phyloP scores from a whole-genome alignment of 768 basidiomycete species.

The Lentinula edodes region DNA sequence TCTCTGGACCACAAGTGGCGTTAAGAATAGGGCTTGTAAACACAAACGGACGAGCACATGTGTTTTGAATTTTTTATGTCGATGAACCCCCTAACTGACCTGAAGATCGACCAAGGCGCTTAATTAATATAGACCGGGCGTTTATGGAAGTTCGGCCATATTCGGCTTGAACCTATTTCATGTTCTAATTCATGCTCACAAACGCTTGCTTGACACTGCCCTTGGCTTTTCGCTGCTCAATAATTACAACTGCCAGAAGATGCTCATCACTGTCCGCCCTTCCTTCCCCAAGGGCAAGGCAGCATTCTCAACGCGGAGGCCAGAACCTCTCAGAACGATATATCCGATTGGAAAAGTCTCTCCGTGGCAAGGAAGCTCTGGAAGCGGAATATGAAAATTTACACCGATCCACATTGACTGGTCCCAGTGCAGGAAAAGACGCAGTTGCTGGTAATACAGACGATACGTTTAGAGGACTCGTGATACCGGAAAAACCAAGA shows the following conservation, averaged over 20 bases:
- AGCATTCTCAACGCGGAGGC: constrained; percentile 34
- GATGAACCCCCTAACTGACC: no score
- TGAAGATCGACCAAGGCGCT: no score
- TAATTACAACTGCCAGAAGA: background rate
- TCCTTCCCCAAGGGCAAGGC: background rate
- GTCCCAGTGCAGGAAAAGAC: background rate
- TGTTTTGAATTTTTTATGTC: no score
- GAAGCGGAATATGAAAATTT: constrained; percentile 23
- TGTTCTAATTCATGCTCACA: no score
- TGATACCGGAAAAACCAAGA: constrained; percentile 56
- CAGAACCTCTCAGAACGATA: constrained; percentile 59
- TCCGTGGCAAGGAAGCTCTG: constrained; percentile 38
- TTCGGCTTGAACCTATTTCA: no score
- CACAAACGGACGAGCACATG: no score
- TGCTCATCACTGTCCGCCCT: background rate
- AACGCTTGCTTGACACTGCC: no score
- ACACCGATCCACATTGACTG: background rate
- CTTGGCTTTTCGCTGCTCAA: background rate
- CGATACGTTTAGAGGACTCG: constrained; percentile 44
- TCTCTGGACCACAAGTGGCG: no score
- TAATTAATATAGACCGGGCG: no score
- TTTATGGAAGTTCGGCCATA: no score
- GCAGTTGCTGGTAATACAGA: constrained; percentile 4
- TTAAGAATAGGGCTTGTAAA: no score
- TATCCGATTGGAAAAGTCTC: constrained; percentile 46